Base-by-base conservation (phyloP, 495 filamentous ascomycete genomes). In the Penicillium simplicissimum region DNA sequence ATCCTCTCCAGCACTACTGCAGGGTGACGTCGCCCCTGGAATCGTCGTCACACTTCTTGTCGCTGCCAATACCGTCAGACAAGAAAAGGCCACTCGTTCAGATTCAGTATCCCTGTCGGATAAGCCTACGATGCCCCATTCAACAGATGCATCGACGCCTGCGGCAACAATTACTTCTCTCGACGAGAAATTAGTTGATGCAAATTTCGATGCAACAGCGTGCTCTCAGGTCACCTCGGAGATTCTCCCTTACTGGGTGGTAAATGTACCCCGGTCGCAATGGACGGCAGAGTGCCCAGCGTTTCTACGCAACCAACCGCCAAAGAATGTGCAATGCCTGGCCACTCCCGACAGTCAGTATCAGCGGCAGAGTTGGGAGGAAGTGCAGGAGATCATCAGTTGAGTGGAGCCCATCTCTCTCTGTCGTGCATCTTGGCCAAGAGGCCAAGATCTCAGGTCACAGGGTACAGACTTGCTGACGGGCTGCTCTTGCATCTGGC, bases 191-290 rank as follows among this genome's bases (percentile, higher is more conserved):
- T 43, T 65, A 19, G 59, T 65, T 19, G 62, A 70, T 11, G 55
- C 70, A 25, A 61, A 66, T 59, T 42, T 60, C 21, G 45, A 51
- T 5, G 34, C 63, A 19, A 60, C 64, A 10, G 58, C 60, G 7
- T 57, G 49, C 15, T 65, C 64, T 1, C 57, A 52, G 21, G 28
- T 63, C 28, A 37, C 52, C 10, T 14, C 58, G n/a, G 57, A 71
- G 40, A 57, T 58, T 28, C 68, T 88, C 17, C 88, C 90, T 1
- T 96, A 88, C 78, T 96, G 90, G 91, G 85, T 90, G 43, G 80
- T 91, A 63, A 96, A 96, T 71, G 74, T 95, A 15, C 88, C 89
- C 4, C 76, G 71, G 17, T 65, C 76, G 23, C 71, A 86, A 64
- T 82, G 89, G 74, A 83, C 86, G 6, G 65, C 71, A 14, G 77